These are phyloP conservation scores for Teunomyces funiuensis DNA, from an alignment of 805 yeast species.

Conservation along the genomic window DNA sequence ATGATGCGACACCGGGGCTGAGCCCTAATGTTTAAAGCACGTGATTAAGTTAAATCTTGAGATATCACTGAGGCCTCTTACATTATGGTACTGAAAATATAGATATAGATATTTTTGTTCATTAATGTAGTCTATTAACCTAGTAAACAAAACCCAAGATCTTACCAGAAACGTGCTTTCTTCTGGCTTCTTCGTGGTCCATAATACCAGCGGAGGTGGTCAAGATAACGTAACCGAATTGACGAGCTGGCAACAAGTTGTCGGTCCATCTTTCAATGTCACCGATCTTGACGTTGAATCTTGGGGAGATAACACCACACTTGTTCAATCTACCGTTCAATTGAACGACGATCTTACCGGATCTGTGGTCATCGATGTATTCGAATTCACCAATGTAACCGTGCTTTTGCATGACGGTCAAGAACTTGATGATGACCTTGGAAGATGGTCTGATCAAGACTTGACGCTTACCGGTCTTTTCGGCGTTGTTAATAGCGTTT, in stretches of 20 bases:
- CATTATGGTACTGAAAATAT: not conserved
- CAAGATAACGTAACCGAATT: constrained; percentile 95
- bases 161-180: constrained; percentile 99
- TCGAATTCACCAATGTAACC: constrained; percentile 40
- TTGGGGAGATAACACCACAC: constrained; percentile 98
- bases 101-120: constrained; percentile 1
- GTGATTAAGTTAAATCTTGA: not conserved
- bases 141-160: constrained; percentile 97
- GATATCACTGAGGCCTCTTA: too few relatives aligned
- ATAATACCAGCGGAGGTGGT: constrained; percentile 99
- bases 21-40: not conserved
- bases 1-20: constrained; percentile 3
- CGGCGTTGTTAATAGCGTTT: constrained; percentile 38
- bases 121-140: constrained; percentile 13
- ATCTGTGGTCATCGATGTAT: constrained; percentile 37
- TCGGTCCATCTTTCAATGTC: constrained; percentile 99
- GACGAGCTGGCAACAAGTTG: constrained; percentile 98
- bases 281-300: constrained; percentile 93
- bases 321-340: constrained; percentile 67
- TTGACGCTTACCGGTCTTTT: constrained; percentile 38
- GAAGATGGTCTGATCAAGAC: constrained; percentile 38
- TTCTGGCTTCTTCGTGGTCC: constrained; percentile 99
- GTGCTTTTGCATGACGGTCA: constrained; percentile 32
- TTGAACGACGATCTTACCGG: constrained; percentile 38
- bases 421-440: constrained; percentile 33